phyloP scores from a whole-genome alignment of 1,284 basidiomycete genomes.

The Apiotrichum mycotoxinovorans region DNA sequence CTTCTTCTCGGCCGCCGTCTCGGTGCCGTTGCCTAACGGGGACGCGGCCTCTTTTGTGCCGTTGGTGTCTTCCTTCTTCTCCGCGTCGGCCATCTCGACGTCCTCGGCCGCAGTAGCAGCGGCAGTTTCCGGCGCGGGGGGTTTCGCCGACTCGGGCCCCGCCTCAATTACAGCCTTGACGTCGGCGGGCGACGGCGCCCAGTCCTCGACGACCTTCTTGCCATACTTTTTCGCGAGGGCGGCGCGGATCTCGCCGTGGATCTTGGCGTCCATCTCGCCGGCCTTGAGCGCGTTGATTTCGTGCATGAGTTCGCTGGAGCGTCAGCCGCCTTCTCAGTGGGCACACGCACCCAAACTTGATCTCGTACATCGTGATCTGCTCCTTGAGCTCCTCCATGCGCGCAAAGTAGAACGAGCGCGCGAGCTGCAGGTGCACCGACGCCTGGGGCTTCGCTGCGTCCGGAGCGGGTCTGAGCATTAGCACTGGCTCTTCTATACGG shows the following conservation, averaged over 20 bases:
- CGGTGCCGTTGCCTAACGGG: no score
- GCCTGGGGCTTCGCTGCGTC: slow-evolving; percentile 41
- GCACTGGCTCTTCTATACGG: neutral
- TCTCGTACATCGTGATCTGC: slow-evolving; percentile 66
- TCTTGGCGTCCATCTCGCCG: slow-evolving; percentile 63
- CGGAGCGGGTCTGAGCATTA: slow-evolving; percentile 34
- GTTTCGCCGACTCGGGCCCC: slow-evolving; percentile 22
- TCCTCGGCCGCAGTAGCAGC: no score
- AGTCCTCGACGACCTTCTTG: slow-evolving; percentile 37
- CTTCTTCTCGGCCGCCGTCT: neutral
- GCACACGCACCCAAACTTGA: neutral
- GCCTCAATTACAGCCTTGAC: slow-evolving; percentile 28
- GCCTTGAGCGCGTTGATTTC: slow-evolving; percentile 63
- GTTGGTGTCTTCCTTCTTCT: slow-evolving; percentile 14
- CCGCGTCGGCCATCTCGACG: neutral
- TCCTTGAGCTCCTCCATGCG: slow-evolving; percentile 67
- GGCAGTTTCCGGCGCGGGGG: neutral
- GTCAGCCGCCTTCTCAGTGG: neutral
- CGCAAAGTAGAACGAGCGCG: slow-evolving; percentile 65
- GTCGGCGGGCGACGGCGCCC: slow-evolving; percentile 36
- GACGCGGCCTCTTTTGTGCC: no score
- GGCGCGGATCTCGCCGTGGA: slow-evolving; percentile 52
- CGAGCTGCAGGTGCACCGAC: slow-evolving; percentile 61
- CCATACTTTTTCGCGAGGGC: slow-evolving; percentile 40
- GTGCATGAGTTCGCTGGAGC: slow-evolving; percentile 26